phyloP scores from a whole-genome alignment of 805 yeast species.

The Saturnispora galanensis region DNA sequence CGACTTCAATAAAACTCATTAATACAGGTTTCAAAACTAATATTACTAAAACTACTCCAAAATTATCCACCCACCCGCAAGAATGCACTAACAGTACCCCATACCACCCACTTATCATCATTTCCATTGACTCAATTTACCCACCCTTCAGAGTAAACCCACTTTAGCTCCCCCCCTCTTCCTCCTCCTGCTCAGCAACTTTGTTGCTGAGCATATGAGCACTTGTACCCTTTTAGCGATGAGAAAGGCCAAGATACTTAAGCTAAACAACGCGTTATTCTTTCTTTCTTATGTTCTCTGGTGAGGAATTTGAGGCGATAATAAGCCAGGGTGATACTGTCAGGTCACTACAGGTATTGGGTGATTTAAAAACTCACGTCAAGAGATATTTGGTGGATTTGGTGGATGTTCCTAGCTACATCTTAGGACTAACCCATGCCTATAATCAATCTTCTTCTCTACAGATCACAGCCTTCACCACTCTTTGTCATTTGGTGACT shows the following conservation, averaged over 20 bases:
- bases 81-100: no score
- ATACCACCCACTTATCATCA: no score
- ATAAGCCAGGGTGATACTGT: slow-evolving; percentile 2
- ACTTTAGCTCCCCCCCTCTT: no score
- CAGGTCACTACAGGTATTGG: slow-evolving; percentile 2
- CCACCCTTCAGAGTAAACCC: no score
- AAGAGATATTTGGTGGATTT: slow-evolving; percentile 46
- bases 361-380: slow-evolving; percentile 21
- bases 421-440: slow-evolving; percentile 40
- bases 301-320: slow-evolving; percentile 5
- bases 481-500: slow-evolving; percentile 46
- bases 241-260: no score
- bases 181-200: no score
- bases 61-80: no score
- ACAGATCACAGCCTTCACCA: slow-evolving; percentile 39
- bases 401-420: slow-evolving; percentile 38
- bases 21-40: no score
- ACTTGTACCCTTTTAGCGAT: neutral
- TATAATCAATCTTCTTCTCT: slow-evolving; percentile 29
- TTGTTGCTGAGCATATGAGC: neutral
- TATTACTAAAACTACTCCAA: no score
- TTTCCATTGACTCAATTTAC: no score
- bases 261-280: no score
- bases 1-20: no score
- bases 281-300: slow-evolving; percentile 1